These are phyloP conservation scores for Trichoderma virens DNA, from an alignment of 495 filamentous ascomycete genomes.

Conservation along the genomic window DNA sequence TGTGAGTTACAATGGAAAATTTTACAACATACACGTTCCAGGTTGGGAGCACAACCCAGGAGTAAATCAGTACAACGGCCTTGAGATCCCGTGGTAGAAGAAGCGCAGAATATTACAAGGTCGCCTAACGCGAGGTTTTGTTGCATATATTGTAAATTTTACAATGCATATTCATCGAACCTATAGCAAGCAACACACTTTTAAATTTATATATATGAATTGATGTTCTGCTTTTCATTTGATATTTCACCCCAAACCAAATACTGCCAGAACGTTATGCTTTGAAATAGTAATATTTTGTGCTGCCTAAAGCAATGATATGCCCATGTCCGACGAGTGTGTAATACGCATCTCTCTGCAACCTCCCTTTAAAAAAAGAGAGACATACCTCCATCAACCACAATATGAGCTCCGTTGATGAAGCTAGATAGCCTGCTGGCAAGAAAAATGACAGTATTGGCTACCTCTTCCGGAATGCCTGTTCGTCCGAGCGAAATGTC, in stretches of 20 bases:
- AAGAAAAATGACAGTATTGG: constrained; percentile 58
- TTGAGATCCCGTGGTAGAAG: not conserved
- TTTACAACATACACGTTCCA: not conserved
- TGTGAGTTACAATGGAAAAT: not conserved
- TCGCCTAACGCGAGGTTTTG: not conserved
- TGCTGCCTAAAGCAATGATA: no score
- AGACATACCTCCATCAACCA: constrained; percentile 28
- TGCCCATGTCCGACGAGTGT: not conserved
- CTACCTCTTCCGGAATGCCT: constrained; percentile 55
- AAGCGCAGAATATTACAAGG: not conserved
- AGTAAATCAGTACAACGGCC: not conserved
- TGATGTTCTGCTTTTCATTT: no score
- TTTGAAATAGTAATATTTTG: no score
- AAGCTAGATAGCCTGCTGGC: constrained; percentile 57
- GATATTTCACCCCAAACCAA: no score
- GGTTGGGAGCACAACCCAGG: not conserved
- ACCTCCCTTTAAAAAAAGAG: not conserved
- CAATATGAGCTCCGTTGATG: constrained; percentile 50
- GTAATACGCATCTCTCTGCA: not conserved
- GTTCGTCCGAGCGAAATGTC: constrained; percentile 57
- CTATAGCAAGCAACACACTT: no score
- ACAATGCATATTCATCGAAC: no score
- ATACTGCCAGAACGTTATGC: no score
- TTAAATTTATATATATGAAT: no score
- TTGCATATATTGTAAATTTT: not conserved